Conservation (phyloP, 176 grass and related monocot genomes). For the Pontederia paniculata region DNA sequence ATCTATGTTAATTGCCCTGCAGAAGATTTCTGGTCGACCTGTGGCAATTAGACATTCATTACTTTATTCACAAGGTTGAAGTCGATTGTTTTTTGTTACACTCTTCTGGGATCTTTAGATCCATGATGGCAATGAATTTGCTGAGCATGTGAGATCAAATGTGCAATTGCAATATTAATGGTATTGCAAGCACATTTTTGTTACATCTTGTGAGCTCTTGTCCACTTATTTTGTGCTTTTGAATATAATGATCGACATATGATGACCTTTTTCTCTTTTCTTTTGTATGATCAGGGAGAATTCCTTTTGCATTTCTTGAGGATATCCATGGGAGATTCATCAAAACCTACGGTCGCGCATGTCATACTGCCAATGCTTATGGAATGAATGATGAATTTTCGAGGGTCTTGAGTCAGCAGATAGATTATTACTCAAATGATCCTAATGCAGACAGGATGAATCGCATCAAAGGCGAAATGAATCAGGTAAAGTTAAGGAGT, state of each 20-base stretch:
- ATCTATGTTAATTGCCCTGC: too few relatives aligned
- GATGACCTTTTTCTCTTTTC: neutral
- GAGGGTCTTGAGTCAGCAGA: conserved; percentile 77
- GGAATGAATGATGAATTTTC: conserved; percentile 98
- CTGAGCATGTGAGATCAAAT: too few relatives aligned
- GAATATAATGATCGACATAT: conserved; percentile 1
- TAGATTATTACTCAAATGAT: conserved; percentile 96
- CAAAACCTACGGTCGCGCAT: conserved; percentile 79
- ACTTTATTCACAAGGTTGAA: too few relatives aligned
- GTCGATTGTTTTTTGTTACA: too few relatives aligned
- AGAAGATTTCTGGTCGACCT: too few relatives aligned
- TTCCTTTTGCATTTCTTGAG: conserved; percentile 88
- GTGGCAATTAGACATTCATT: too few relatives aligned
- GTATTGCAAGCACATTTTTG: neutral
- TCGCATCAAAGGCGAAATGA: conserved; percentile 91
- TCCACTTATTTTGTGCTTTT: neutral
- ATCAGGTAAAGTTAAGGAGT: conserved; percentile 42
- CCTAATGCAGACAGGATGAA: conserved; percentile 87
- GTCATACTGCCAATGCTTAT: conserved; percentile 76
- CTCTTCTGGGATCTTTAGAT: too few relatives aligned
- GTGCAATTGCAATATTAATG: too few relatives aligned
- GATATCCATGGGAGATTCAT: conserved; percentile 93
- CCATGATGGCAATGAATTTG: too few relatives aligned
- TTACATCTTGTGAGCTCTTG: neutral
- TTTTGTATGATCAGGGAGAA: too few relatives aligned